phyloP scores from a whole-genome alignment of 2,329 filamentous ascomycete genomes.

The Penicillium hesseltinei region DNA sequence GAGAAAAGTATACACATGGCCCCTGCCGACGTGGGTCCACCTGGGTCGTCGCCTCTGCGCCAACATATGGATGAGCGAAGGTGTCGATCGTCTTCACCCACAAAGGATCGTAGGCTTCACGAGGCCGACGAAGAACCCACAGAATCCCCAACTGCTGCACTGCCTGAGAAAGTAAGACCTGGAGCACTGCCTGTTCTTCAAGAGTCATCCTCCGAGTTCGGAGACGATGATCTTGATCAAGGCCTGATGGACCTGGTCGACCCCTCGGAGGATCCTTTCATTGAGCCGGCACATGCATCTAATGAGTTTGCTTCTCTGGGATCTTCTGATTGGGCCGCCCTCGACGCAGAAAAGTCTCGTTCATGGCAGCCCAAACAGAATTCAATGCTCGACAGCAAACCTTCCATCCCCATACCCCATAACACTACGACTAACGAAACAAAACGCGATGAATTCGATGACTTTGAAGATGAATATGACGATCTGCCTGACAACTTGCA shows the following conservation, averaged over 20 bases:
- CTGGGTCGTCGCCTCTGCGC: constrained; percentile 47
- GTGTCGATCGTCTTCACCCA: constrained; percentile 35
- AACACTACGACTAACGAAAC: constrained; percentile 16
- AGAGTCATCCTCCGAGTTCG: constrained; percentile 46
- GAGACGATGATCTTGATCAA: constrained; percentile 48
- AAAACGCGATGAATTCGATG: constrained; percentile 47
- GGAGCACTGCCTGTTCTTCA: constrained; percentile 12
- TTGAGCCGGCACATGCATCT: constrained; percentile 12
- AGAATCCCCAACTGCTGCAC: background rate
- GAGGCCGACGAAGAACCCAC: background rate
- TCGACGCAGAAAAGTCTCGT: constrained; percentile 13
- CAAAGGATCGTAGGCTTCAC: constrained; percentile 19
- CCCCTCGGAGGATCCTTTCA: constrained; percentile 33
- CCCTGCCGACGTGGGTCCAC: constrained; percentile 32
- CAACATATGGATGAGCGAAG: constrained; percentile 31
- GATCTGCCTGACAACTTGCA: constrained; percentile 59
- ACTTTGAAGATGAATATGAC: constrained; percentile 69
- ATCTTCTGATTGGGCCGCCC: constrained; percentile 18
- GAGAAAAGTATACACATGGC: constrained; percentile 49
- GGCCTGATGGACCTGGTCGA: constrained; percentile 45
- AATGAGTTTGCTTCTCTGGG: constrained; percentile 18
- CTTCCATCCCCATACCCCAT: constrained; percentile 5
- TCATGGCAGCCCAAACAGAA: constrained; percentile 3
- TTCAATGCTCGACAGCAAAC: constrained; percentile 1
- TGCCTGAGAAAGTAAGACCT: background rate